Conservation (phyloP, 2,329 filamentous ascomycete species). For the Neonectria neomacrospora region DNA sequence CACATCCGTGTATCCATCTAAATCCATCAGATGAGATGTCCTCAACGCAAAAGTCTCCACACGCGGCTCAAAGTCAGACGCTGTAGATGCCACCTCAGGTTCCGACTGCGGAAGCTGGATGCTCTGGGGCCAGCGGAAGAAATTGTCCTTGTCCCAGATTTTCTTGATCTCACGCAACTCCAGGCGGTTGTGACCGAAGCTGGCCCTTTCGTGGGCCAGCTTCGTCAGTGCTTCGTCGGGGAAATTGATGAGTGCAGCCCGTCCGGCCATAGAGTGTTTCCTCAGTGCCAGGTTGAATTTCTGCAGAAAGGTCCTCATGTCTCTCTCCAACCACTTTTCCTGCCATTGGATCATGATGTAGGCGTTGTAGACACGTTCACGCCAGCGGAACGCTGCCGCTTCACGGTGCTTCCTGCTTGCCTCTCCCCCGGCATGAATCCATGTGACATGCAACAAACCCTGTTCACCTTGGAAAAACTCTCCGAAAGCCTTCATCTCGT, state of each 20-base stretch:
- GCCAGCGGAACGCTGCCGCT: conserved; percentile 47
- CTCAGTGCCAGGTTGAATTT: conserved; percentile 39
- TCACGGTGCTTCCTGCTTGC: conserved; percentile 1
- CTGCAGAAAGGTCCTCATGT: conserved; percentile 41
- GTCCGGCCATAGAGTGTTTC: conserved; percentile 32
- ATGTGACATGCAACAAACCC: conserved; percentile 38
- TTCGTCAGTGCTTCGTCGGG: conserved; percentile 32
- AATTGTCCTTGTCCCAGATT: conserved; percentile 42
- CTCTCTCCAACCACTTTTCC: conserved; percentile 47
- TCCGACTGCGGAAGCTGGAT: conserved; percentile 28
- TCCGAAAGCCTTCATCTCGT: conserved; percentile 33
- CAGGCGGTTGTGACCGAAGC: conserved; percentile 45
- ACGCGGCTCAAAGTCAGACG: background rate
- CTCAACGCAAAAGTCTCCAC: background rate
- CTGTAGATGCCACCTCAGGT: no score
- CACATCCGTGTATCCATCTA: background rate
- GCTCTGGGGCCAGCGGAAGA: conserved; percentile 46
- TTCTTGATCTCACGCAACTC: conserved; percentile 43
- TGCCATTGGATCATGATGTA: conserved; percentile 48
- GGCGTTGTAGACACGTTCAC: conserved; percentile 39
- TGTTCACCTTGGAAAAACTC: conserved; percentile 30
- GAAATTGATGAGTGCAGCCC: conserved; percentile 48
- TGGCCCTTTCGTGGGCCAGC: conserved; percentile 40
- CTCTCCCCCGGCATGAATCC: conserved; percentile 45
- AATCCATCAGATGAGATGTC: background rate